These are phyloP conservation scores for Melaleuca quinquenervia DNA, from an alignment of 345 rosid species.

Conservation along the genomic window DNA sequence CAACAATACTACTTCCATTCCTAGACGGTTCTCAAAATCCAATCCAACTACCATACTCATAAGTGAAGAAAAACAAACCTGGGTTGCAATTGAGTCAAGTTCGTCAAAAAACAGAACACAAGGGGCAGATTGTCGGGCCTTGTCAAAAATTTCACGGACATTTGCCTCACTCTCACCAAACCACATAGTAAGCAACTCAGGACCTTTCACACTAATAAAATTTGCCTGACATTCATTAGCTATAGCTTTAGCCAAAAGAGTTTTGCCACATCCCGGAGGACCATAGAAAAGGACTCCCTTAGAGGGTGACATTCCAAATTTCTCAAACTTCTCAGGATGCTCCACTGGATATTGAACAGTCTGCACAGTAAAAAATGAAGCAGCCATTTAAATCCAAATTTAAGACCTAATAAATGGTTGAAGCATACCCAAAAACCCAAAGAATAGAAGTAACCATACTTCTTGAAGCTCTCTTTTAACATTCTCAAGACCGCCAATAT, in stretches of 20 bases:
- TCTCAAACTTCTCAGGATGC: conserved; percentile 97
- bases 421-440: background rate
- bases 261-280: conserved; percentile 97
- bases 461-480: conserved; percentile 95
- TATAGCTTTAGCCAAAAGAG: conserved; percentile 90
- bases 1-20: background rate
- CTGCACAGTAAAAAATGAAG: conserved; percentile 18
- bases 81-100: conserved; percentile 95
- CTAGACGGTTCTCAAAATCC: background rate
- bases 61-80: conserved; percentile 22
- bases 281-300: conserved; percentile 97
- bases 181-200: conserved; percentile 98
- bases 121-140: conserved; percentile 95
- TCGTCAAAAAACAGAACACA: conserved; percentile 95
- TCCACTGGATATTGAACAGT: conserved; percentile 99
- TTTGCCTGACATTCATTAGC: conserved; percentile 97
- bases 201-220: conserved; percentile 93
- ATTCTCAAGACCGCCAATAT: conserved; percentile 92
- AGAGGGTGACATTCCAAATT: conserved; percentile 96
- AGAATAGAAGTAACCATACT: conserved; percentile 20
- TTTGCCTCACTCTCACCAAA: conserved; percentile 98
- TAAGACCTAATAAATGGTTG: conserved; percentile 9
- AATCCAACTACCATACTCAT: background rate
- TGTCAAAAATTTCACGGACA: conserved; percentile 91
- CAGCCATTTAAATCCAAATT: background rate